phyloP scores from a whole-genome alignment of 2,329 filamentous ascomycete genomes.

The Beauveria bassiana region DNA sequence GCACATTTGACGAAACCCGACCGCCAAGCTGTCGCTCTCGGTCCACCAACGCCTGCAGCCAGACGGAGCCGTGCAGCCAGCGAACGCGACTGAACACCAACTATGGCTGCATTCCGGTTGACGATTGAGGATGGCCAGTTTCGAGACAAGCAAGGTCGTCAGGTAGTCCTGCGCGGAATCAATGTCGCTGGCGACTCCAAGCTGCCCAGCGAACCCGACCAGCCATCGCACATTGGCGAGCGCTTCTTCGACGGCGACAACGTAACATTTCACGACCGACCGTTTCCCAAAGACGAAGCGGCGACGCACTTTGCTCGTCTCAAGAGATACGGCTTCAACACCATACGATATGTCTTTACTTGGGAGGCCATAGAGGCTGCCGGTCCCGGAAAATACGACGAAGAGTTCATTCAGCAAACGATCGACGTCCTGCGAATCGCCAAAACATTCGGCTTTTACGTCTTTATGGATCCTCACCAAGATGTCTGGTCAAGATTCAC shows the following conservation, averaged over 20 bases:
- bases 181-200: constrained; percentile 91
- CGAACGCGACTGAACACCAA: not conserved
- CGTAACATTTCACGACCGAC: constrained; percentile 80
- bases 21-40: not conserved
- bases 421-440: constrained; percentile 76
- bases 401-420: constrained; percentile 87
- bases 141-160: constrained; percentile 70
- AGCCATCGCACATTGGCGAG: constrained; percentile 69
- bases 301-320: constrained; percentile 79
- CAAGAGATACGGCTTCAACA: constrained; percentile 89
- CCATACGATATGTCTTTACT: constrained; percentile 92
- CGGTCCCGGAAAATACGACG: constrained; percentile 86
- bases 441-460: constrained; percentile 85
- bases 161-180: constrained; percentile 86
- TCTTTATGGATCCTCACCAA: constrained; percentile 99
- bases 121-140: constrained; percentile 81
- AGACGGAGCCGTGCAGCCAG: not conserved
- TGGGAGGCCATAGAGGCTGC: constrained; percentile 98
- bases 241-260: constrained; percentile 89
- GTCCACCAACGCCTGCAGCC: not conserved
- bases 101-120: constrained; percentile 69
- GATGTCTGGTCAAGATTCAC: constrained; percentile 97
- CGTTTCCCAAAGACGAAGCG: constrained; percentile 77
- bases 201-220: constrained; percentile 71
- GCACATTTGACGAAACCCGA: not conserved